Conservation (phyloP, 345 rosid genomes). For the Lumnitzera littorea region DNA sequence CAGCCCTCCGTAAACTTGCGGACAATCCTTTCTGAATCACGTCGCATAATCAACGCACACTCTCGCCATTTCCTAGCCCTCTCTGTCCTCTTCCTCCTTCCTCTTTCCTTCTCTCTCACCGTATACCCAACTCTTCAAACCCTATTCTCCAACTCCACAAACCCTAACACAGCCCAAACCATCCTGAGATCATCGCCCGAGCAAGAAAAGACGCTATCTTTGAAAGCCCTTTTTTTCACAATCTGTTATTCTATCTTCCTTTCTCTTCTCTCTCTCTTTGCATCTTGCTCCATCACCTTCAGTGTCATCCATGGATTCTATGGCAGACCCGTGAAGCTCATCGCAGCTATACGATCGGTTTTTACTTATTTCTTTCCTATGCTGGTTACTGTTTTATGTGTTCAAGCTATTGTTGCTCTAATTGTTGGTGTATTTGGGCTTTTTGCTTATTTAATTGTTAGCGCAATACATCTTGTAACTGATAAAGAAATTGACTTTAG, state of each 20-base stretch:
- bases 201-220: not conserved
- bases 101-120: constrained; percentile 46
- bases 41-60: constrained; percentile 64
- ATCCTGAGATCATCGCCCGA: constrained; percentile 14
- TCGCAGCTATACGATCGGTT: constrained; percentile 48
- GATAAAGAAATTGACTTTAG: constrained; percentile 16
- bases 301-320: constrained; percentile 68
- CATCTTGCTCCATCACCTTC: constrained; percentile 54
- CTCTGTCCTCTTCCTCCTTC: constrained; percentile 73
- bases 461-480: constrained; percentile 16
- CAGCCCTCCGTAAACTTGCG: constrained; percentile 17
- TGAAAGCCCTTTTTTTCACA: constrained; percentile 14
- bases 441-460: constrained; percentile 13
- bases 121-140: constrained; percentile 43
- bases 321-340: constrained; percentile 72
- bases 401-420: constrained; percentile 19
- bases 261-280: constrained; percentile 30
- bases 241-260: constrained; percentile 23
- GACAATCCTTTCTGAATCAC: constrained; percentile 43
- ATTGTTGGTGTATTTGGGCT: constrained; percentile 21
- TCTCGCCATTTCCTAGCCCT: constrained; percentile 89
- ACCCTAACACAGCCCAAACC: constrained; percentile 19
- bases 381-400: constrained; percentile 20
- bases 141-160: constrained; percentile 28
- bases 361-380: constrained; percentile 53